A percentile compares a stretch with the other conserved stretches of the same genome.
Conservation (phyloP, 192 early-diverging fungal species). For the Pilobolus umbonatus region DNA sequence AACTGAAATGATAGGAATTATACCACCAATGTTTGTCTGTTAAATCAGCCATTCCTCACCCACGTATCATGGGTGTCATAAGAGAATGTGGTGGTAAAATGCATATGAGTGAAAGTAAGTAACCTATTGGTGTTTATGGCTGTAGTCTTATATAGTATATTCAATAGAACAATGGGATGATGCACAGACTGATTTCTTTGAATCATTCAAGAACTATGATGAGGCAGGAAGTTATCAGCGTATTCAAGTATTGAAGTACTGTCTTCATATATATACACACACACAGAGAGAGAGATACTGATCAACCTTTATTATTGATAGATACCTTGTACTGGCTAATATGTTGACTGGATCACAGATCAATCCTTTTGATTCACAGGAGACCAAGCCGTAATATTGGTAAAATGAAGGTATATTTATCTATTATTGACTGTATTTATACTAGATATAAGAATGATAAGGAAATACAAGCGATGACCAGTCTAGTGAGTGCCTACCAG, state of each 20-base stretch:
- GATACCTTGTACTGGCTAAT: constrained; percentile 89
- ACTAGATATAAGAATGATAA: constrained; percentile 83
- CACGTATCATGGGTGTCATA: constrained; percentile 95
- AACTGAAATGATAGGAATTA: constrained; percentile 52
- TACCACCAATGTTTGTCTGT: constrained; percentile 87
- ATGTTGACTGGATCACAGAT: constrained; percentile 95
- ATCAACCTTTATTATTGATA: constrained; percentile 12
- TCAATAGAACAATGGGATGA: constrained; percentile 77
- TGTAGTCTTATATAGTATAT: background rate
- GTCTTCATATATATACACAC: background rate
- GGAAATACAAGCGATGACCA: constrained; percentile 91
- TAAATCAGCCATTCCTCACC: constrained; percentile 93
- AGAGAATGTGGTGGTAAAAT: constrained; percentile 97
- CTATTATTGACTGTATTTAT: background rate
- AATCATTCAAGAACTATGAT: constrained; percentile 97
- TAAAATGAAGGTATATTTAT: background rate
- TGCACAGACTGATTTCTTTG: constrained; percentile 93
- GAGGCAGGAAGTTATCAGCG: constrained; percentile 92
- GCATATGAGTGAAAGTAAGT: constrained; percentile 89
- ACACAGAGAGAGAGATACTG: constrained; percentile 20
- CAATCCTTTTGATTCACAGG: constrained; percentile 96
- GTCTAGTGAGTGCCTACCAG: constrained; percentile 88
- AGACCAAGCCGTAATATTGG: constrained; percentile 87
- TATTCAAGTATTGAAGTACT: constrained; percentile 85
- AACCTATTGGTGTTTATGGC: constrained; percentile 8